Evolutionary conservation across 2,329 filamentous ascomycete genomes (phyloP), one percentile per base, ranked within the genome.

Genomic region (Colletotrichum siamense): DNA sequence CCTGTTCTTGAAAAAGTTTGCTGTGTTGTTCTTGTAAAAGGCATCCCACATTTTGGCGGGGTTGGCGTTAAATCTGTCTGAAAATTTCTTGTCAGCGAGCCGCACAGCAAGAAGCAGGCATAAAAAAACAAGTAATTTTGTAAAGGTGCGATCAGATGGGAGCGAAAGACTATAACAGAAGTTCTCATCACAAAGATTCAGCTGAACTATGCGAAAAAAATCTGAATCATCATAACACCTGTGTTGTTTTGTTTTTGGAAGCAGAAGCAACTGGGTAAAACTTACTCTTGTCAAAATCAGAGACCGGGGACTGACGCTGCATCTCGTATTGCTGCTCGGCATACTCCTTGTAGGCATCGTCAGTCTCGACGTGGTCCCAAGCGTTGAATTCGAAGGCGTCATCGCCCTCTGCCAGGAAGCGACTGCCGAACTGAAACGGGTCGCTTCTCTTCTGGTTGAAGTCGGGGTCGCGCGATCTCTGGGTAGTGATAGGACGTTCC

Each of bases 1-100:
- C 78, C 97, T 92, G 83, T 99, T 95, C 87, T 99, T 99, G 92
- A 99, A 99, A 87, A 99, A 99, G 83, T 99, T 99, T 81, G 94
- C 92, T 24, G 95, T 95, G 86, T 99, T 99, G 87, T 99, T 98
- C 86, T 97, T 96, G 89, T 99, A 99, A 87, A 99, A 99, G 71
- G 94, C 88, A 82, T 99, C 97, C 97, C 97, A 99, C 95, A 96
- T 99, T 85, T 96, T 98, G 77, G 95, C 96, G 1, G 97, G 97
- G 79, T 98, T 92, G 62, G 90, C 88, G 84, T 98, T 99, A 89
- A 98, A 98, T 79, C 95, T 94, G 81, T 88, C 92, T 94, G 81
- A 81, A 76, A 69, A 4, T 78, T 59, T 70, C 76, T 73, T 69
- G 85, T 91, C 85, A 90, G 88, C 83, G 75, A 49, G 69, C 63